Conservation (phyloP, 1,139 yeast genomes). For the Yamadazyma membranifaciens region DNA sequence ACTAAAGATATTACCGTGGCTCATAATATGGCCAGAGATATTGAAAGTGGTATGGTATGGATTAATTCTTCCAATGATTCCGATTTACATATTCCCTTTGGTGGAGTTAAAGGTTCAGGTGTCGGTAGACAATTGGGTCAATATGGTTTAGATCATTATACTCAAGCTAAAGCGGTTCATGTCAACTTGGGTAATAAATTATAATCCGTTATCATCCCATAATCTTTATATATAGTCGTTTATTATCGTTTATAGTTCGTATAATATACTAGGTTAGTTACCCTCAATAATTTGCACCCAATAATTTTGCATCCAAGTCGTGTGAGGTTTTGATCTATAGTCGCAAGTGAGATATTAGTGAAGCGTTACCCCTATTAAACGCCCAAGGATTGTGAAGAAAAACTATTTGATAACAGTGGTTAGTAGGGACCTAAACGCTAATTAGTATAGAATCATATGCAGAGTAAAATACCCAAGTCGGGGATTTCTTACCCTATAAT, state of each 20-base stretch:
- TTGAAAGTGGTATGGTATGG: constrained; percentile 58
- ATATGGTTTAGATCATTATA: constrained; percentile 72
- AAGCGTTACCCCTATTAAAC: constrained; percentile 2
- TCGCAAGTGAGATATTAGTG: neutral
- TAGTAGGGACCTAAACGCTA: too few relatives aligned
- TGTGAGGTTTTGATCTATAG: neutral
- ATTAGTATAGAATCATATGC: neutral
- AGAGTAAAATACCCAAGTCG: neutral
- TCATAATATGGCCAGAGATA: constrained; percentile 42
- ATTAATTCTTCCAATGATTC: constrained; percentile 74
- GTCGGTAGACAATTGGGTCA: constrained; percentile 87
- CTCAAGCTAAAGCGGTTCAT: constrained; percentile 79
- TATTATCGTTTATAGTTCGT: neutral
- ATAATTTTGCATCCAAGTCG: neutral
- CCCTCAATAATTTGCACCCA: too few relatives aligned
- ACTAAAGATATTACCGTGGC: constrained; percentile 53
- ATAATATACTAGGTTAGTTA: too few relatives aligned
- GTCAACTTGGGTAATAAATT: constrained; percentile 50
- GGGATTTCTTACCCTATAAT: neutral
- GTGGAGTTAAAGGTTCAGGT: constrained; percentile 77
- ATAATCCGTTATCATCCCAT: constrained; percentile 12
- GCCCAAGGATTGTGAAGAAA: neutral
- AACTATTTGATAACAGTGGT: neutral
- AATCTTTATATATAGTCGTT: too few relatives aligned
- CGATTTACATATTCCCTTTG: constrained; percentile 76